Evolutionary conservation across 805 yeast genomes (phyloP).

Genomic region (Wickerhamomyces xylosicus): DNA sequence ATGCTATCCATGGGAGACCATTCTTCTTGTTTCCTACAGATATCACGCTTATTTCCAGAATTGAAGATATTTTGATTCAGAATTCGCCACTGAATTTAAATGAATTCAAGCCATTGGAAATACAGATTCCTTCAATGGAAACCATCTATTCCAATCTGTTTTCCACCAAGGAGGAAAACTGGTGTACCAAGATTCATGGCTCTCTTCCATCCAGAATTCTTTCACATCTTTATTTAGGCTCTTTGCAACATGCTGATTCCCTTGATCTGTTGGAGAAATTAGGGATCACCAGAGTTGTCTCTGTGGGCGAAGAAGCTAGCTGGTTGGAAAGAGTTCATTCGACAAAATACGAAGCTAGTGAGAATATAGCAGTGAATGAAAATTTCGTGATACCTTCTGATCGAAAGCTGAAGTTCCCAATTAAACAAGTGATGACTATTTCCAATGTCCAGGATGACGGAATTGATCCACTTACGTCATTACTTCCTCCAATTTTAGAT

Average conservation of each 20-base stretch:
- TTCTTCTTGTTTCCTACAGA: slow-evolving; percentile 78
- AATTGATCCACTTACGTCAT: slow-evolving; percentile 58
- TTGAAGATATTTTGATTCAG: slow-evolving; percentile 50
- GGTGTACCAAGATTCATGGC: slow-evolving; percentile 34
- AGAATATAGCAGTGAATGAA: slow-evolving; percentile 3
- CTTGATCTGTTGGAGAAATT: slow-evolving; percentile 49
- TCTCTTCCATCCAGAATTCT: slow-evolving; percentile 77
- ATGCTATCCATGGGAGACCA: slow-evolving; percentile 58
- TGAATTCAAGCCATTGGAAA: slow-evolving; percentile 4
- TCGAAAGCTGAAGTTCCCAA: slow-evolving; percentile 10
- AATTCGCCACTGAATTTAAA: slow-evolving; percentile 39
- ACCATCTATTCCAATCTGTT: slow-evolving; percentile 25
- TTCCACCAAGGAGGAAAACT: slow-evolving; percentile 15
- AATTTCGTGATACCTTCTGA: slow-evolving; percentile 12
- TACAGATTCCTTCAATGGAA: slow-evolving; percentile 17
- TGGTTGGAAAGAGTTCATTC: slow-evolving; percentile 36
- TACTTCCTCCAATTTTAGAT: slow-evolving; percentile 52
- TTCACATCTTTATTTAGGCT: slow-evolving; percentile 79
- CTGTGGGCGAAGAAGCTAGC: slow-evolving; percentile 72
- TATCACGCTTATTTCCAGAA: slow-evolving; percentile 48
- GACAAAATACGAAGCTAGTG: slow-evolving; percentile 7
- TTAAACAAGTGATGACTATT: slow-evolving; percentile 38
- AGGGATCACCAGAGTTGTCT: slow-evolving; percentile 65
- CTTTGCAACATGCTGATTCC: slow-evolving; percentile 71
- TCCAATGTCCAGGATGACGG: slow-evolving; percentile 86